These are phyloP conservation scores for Gossypium bickii DNA, from an alignment of 345 rosid genomes.

Conservation along the genomic window DNA sequence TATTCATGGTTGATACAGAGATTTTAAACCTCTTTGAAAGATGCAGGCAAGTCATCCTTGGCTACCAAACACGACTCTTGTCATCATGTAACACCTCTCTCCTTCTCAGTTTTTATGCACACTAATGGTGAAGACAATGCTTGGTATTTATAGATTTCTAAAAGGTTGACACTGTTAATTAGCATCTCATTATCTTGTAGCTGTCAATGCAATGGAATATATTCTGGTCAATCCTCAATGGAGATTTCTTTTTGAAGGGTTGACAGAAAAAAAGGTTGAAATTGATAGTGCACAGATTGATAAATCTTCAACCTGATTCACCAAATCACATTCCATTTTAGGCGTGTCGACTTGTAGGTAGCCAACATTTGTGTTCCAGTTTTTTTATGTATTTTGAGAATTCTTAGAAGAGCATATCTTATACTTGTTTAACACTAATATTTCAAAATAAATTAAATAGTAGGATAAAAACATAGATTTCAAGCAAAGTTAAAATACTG, in stretches of 20 bases:
- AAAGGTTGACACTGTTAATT: background rate
- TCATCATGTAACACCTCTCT: slow-evolving; percentile 42
- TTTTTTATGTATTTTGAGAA: no score
- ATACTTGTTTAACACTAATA: no score
- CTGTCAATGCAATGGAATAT: background rate
- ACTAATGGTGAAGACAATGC: background rate
- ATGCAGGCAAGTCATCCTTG: slow-evolving; percentile 59
- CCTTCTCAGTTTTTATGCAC: slow-evolving; percentile 6
- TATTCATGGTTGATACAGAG: background rate
- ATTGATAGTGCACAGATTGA: background rate
- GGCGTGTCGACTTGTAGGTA: no score
- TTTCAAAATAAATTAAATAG: no score
- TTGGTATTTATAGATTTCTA: background rate
- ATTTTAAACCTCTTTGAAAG: background rate
- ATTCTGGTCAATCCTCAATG: slow-evolving; percentile 3
- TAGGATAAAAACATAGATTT: no score
- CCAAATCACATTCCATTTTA: no score
- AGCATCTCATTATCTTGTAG: background rate
- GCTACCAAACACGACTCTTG: slow-evolving; percentile 34
- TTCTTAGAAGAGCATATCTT: no score
- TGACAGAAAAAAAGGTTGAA: background rate
- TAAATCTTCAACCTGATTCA: no score
- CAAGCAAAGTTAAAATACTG: no score
- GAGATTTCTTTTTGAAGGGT: background rate
- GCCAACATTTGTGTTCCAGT: no score